Conservation (phyloP, 805 yeast species). For the Metschnikowia drakensbergensis region DNA sequence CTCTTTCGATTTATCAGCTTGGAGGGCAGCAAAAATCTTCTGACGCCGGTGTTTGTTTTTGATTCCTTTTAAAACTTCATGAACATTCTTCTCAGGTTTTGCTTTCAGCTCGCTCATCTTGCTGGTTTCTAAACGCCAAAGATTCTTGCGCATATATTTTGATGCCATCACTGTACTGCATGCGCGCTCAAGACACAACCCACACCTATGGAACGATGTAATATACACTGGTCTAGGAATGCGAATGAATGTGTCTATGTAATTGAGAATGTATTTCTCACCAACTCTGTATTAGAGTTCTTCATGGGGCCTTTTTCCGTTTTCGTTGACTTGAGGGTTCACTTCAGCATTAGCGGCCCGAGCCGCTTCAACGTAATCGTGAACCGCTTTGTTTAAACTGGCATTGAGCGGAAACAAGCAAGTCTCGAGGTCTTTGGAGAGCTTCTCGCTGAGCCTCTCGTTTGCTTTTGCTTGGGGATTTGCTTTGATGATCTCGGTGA, state of each 20-base stretch:
- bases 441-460: conserved; percentile 32
- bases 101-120: conserved; percentile 7
- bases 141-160: conserved; percentile 7
- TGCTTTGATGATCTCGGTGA: conserved; percentile 13
- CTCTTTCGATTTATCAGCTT: conserved; percentile 69
- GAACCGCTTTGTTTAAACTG: conserved; percentile 33
- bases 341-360: conserved; percentile 17
- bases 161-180: conserved; percentile 13
- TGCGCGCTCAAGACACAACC: not conserved
- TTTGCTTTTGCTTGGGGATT: conserved; percentile 21
- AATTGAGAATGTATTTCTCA: not conserved
- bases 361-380: conserved; percentile 33
- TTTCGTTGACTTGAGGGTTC: conserved; percentile 26
- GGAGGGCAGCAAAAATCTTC: conserved; percentile 66
- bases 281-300: not conserved
- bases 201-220: not conserved
- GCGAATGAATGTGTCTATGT: not conserved
- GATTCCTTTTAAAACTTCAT: conserved; percentile 36
- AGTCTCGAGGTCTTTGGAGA: conserved; percentile 29
- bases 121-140: not conserved
- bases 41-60: conserved; percentile 80
- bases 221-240: not conserved
- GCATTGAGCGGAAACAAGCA: conserved; percentile 31
- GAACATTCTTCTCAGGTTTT: conserved; percentile 8
- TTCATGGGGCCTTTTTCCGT: conserved; percentile 32